phyloP scores from a whole-genome alignment of 768 basidiomycete genomes.

The Russula compacta region DNA sequence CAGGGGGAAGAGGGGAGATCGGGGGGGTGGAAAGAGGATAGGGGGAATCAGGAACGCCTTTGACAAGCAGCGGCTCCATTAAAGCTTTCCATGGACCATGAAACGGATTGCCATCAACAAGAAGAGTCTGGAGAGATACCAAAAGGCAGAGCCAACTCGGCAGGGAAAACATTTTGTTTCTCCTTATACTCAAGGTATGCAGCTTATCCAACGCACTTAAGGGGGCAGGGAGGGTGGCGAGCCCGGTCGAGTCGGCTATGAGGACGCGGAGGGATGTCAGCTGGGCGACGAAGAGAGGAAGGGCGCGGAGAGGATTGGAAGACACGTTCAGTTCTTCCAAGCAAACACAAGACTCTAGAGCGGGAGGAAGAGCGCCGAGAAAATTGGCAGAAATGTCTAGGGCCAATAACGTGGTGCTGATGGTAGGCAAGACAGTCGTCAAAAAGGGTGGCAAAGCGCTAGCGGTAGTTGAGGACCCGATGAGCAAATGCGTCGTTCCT shows the following conservation, averaged over 20 bases:
- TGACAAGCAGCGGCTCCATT: constrained; percentile 72
- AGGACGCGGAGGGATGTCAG: constrained; percentile 74
- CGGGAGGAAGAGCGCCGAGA: constrained; percentile 72
- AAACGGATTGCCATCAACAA: constrained; percentile 95
- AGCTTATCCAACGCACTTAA: constrained; percentile 67
- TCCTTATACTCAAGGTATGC: constrained; percentile 81
- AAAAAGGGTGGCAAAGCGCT: constrained; percentile 74
- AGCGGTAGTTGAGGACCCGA: constrained; percentile 72
- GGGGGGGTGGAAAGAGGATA: constrained; percentile 65
- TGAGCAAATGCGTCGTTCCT: constrained; percentile 92
- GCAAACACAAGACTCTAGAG: constrained; percentile 66
- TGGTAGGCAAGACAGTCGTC: constrained; percentile 56
- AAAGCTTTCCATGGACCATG: constrained; percentile 88
- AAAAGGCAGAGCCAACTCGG: constrained; percentile 95
- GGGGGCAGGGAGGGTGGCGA: constrained; percentile 65
- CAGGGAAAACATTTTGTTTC: constrained; percentile 80
- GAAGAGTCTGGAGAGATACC: constrained; percentile 73
- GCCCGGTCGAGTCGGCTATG: constrained; percentile 86
- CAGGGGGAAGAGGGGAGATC: constrained; percentile 42
- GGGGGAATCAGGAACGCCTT: constrained; percentile 46
- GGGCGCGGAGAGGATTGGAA: constrained; percentile 80
- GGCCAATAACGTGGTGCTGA: constrained; percentile 72
- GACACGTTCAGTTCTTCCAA: constrained; percentile 94
- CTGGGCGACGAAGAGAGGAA: constrained; percentile 82
- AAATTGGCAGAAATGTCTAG: constrained; percentile 91